Conservation (phyloP, 1,284 basidiomycete species). For the Microbotryum violaceum region DNA sequence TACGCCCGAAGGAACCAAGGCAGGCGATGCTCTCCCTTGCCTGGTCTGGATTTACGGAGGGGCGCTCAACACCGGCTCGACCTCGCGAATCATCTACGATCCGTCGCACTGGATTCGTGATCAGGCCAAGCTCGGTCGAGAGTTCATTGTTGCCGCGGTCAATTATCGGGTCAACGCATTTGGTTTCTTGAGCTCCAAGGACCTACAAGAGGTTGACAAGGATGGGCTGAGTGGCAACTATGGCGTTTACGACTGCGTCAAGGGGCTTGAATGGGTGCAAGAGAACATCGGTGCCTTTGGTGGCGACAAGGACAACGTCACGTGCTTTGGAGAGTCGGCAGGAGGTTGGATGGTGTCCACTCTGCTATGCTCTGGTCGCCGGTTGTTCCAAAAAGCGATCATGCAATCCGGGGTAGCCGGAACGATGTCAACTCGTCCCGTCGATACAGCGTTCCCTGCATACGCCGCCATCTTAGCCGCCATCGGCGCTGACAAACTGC, state of each 20-base stretch:
- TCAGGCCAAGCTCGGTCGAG: not conserved
- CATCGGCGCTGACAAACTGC: not conserved
- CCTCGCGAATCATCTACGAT: slow-evolving; percentile 23
- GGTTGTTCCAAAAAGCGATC: slow-evolving; percentile 23
- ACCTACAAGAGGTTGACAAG: slow-evolving; percentile 8
- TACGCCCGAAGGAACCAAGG: slow-evolving; percentile 7
- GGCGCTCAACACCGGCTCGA: slow-evolving; percentile 21
- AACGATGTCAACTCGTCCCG: slow-evolving; percentile 22
- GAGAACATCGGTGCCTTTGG: slow-evolving; percentile 23
- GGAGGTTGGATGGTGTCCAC: slow-evolving; percentile 24
- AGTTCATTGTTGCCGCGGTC: slow-evolving; percentile 24
- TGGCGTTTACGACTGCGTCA: slow-evolving; percentile 23
- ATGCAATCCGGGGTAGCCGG: slow-evolving; percentile 21
- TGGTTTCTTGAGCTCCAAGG: slow-evolving; percentile 14
- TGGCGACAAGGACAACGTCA: slow-evolving; percentile 17
- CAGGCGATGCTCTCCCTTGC: slow-evolving; percentile 18
- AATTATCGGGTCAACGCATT: slow-evolving; percentile 28
- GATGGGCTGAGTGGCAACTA: slow-evolving; percentile 24
- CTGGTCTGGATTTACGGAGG: slow-evolving; percentile 25
- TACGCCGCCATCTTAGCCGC: slow-evolving; percentile 11
- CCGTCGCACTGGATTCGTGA: slow-evolving; percentile 21
- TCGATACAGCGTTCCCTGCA: slow-evolving; percentile 16
- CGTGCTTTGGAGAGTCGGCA: slow-evolving; percentile 24
- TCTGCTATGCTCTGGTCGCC: slow-evolving; percentile 19
- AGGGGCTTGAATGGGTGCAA: slow-evolving; percentile 29